Conservation (phyloP, 140 eudicot genomes). For the Flaveria floridana region DNA sequence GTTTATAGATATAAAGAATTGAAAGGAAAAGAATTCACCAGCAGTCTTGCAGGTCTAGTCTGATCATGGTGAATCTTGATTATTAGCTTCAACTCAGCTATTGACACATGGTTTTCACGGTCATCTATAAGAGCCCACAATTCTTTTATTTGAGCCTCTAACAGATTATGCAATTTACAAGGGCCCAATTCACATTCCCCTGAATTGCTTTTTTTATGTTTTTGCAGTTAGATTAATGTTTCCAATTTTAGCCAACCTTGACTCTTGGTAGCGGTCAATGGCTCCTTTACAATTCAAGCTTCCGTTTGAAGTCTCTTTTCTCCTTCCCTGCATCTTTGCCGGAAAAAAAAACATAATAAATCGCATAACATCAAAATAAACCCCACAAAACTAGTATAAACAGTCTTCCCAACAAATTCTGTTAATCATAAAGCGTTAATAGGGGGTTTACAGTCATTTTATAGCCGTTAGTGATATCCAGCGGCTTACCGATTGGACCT, state of each 20-base stretch:
- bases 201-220: not conserved
- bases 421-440: no score
- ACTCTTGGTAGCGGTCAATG: conserved; percentile 46
- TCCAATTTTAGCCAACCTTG: conserved; percentile 57
- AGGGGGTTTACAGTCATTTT: no score
- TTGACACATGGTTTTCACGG: conserved; percentile 64
- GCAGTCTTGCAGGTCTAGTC: conserved; percentile 80
- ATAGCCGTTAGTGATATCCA: no score
- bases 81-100: conserved; percentile 66
- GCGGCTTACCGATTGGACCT: no score
- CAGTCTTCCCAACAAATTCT: conserved; percentile 89
- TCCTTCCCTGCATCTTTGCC: conserved; percentile 42
- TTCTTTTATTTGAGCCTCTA: conserved; percentile 78
- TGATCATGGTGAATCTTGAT: conserved; percentile 70
- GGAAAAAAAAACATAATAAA: conserved; percentile 13
- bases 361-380: not conserved
- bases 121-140: conserved; percentile 89
- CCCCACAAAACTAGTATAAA: not conserved
- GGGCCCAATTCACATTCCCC: conserved; percentile 22
- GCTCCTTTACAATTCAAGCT: conserved; percentile 62
- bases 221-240: conserved; percentile 30
- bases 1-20: conserved; percentile 8
- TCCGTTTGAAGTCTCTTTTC: conserved; percentile 45
- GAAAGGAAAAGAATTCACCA: conserved; percentile 47
- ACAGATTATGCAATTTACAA: conserved; percentile 43